Percentiles rank a stretch among this genome's conserved stretches.
Conservation (phyloP, 1,284 basidiomycete genomes). For the Pseudozyma hubeiensis region DNA sequence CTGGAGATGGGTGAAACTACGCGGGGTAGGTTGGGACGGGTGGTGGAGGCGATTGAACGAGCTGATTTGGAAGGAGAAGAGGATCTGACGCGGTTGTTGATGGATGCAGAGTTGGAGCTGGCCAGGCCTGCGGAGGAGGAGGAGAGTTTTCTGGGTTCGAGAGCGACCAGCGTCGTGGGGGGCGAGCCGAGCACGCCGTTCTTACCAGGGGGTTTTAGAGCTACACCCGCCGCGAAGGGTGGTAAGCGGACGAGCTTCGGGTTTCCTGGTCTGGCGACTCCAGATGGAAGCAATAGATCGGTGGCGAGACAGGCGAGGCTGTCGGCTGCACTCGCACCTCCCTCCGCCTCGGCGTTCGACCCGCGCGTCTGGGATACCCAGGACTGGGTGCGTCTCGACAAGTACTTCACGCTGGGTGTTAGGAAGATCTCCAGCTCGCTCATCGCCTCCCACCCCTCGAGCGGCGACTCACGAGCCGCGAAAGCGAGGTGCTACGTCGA, state of each 20-base stretch:
- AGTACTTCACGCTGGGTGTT: constrained; percentile 35
- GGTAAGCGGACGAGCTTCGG: constrained; percentile 4
- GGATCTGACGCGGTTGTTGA: constrained; percentile 41
- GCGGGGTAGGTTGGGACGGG: constrained; percentile 24
- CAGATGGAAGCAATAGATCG: constrained; percentile 5
- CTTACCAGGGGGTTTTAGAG: constrained; percentile 43
- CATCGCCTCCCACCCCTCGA: not conserved
- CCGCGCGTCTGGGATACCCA: constrained; percentile 25
- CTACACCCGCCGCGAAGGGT: constrained; percentile 8
- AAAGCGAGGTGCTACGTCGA: constrained; percentile 20
- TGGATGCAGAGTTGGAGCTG: constrained; percentile 42
- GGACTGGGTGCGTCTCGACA: constrained; percentile 46
- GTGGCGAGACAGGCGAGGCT: constrained; percentile 19
- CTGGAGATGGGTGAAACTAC: constrained; percentile 27
- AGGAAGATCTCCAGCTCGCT: constrained; percentile 15
- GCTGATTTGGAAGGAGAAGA: constrained; percentile 13
- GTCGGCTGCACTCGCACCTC: constrained; percentile 12
- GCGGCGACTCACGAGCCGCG: not conserved
- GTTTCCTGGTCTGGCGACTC: constrained; percentile 15
- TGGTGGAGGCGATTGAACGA: constrained; percentile 34
- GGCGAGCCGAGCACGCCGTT: constrained; percentile 36
- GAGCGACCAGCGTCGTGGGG: constrained; percentile 20
- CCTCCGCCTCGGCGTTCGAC: constrained; percentile 9
- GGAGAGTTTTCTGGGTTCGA: constrained; percentile 26
- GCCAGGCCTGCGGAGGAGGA: constrained; percentile 29